phyloP scores from a whole-genome alignment of 306 rosid genomes.

The Abrus pulchellus region DNA sequence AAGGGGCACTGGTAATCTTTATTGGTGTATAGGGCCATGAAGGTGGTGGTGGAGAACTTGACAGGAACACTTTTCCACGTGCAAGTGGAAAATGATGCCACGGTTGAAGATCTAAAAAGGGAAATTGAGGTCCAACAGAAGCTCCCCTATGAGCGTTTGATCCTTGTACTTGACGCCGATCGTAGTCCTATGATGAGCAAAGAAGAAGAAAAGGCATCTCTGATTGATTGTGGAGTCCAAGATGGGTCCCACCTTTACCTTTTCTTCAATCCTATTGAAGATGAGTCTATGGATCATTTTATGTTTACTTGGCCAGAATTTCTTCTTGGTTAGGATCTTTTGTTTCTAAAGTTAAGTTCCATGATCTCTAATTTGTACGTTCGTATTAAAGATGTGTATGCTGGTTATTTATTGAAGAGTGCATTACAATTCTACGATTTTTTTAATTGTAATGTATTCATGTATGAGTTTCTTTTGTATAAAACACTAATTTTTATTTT shows the following conservation, averaged over 20 bases:
- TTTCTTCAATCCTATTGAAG: slow-evolving; percentile 62
- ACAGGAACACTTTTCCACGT: slow-evolving; percentile 61
- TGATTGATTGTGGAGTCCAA: slow-evolving; percentile 67
- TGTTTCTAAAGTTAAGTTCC: not conserved
- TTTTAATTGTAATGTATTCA: too few relatives aligned
- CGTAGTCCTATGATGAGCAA: slow-evolving; percentile 30
- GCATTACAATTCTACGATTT: not conserved
- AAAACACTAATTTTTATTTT: not conserved
- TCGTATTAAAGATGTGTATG: not conserved
- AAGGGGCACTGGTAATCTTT: not conserved
- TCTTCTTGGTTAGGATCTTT: slow-evolving; percentile 18
- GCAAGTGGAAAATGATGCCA: slow-evolving; percentile 58
- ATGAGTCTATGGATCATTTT: slow-evolving; percentile 40
- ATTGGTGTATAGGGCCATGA: slow-evolving; percentile 39
- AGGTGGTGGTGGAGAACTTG: slow-evolving; percentile 59
- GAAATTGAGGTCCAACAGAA: slow-evolving; percentile 63
- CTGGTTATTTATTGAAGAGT: too few relatives aligned
- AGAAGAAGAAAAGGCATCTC: slow-evolving; percentile 51
- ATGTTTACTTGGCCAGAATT: slow-evolving; percentile 44
- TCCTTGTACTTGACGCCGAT: slow-evolving; percentile 54
- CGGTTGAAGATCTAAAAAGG: slow-evolving; percentile 55
- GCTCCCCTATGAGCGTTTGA: slow-evolving; percentile 65
- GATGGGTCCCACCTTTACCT: slow-evolving; percentile 69
- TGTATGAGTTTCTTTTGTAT: not conserved
- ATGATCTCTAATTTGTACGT: not conserved